Evolutionary conservation across 306 rosid species (phyloP), one percentile per base, ranked within the genome.

Genomic region (Castanospermum australe): DNA sequence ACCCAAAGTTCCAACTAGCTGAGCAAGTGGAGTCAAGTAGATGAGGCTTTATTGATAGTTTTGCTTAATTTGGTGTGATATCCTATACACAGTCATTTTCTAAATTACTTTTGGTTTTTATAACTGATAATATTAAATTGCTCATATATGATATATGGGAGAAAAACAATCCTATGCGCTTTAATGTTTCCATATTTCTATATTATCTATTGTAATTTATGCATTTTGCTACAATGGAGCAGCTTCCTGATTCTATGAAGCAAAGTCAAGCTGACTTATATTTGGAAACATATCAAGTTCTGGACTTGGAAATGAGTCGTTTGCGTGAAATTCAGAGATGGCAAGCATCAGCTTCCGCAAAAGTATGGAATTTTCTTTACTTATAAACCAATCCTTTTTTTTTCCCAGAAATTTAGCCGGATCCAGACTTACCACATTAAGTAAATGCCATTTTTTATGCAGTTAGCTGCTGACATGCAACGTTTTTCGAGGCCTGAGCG

Each of bases 171-270:
- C 35, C 77, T n/a, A 47, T 64, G n/a, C n/a, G n/a, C n/a, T 77
- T 44, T n/a, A 44, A 71, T 32, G 41, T 68, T 81, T 76, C 36
- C 48, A 61, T 57, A 9, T 44, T 68, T 69, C 61, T 55, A 54
- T 33, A 20, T 44, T 67, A 41, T 50, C 62, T 48, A 33, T 22
- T 73, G 35, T 71, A 71, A 75, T 60, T 79, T 69, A 54, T 65
- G 41, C 21, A 20, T 32, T 80, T 73, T 76, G 35, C 55, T 30
- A 4, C 42, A 21, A 80, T 76, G 68, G 79, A 76, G 64, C 91
- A 95, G 99, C 97, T 95, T 77, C 99, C 99, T 5, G 99, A 95
- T 73, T 92, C 97, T 81, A 95, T 95, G 99, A 95, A 95, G 91
- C 99, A 95, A 88, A 95, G 94, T 83, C 99, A 95, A 91, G 94